These are phyloP conservation scores for Taphrina confusa DNA, from an alignment of 1,139 yeast species.

Conservation along the genomic window DNA sequence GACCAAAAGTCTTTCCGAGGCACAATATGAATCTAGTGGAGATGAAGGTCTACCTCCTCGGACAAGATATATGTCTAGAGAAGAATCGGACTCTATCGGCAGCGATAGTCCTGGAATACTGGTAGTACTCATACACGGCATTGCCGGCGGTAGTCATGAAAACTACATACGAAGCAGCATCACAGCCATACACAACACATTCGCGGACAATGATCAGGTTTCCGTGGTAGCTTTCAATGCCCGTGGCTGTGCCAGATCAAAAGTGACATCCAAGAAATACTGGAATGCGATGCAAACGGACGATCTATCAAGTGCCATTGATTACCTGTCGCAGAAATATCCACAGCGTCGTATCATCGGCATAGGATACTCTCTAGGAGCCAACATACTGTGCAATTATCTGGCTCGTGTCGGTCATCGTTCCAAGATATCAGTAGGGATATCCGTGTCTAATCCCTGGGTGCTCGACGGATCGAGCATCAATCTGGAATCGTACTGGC, in stretches of 20 bases:
- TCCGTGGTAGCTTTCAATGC: slow-evolving; percentile 67
- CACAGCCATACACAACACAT: slow-evolving; percentile 39
- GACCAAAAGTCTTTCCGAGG: slow-evolving; percentile 44
- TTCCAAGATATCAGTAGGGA: slow-evolving; percentile 60
- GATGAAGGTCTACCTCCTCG: slow-evolving; percentile 60
- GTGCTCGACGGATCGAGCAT: slow-evolving; percentile 64
- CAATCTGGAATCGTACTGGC: slow-evolving; percentile 55
- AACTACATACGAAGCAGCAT: slow-evolving; percentile 68
- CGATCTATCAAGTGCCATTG: slow-evolving; percentile 65
- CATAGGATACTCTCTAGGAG: slow-evolving; percentile 89
- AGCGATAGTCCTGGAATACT: slow-evolving; percentile 58
- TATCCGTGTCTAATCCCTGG: slow-evolving; percentile 79
- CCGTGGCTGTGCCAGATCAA: slow-evolving; percentile 85
- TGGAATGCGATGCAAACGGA: slow-evolving; percentile 75
- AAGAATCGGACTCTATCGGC: slow-evolving; percentile 49
- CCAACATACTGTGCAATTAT: slow-evolving; percentile 72
- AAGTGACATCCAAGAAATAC: slow-evolving; percentile 69
- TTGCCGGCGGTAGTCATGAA: slow-evolving; percentile 92
- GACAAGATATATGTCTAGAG: slow-evolving; percentile 65
- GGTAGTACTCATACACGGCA: slow-evolving; percentile 73
- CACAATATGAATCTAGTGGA: background rate
- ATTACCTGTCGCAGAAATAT: slow-evolving; percentile 55
- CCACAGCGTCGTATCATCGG: slow-evolving; percentile 76
- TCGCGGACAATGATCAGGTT: slow-evolving; percentile 8
- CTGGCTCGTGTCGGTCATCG: slow-evolving; percentile 67